Base-by-base conservation (phyloP, 2,329 filamentous ascomycete species). In the Polytolypa hystricis region DNA sequence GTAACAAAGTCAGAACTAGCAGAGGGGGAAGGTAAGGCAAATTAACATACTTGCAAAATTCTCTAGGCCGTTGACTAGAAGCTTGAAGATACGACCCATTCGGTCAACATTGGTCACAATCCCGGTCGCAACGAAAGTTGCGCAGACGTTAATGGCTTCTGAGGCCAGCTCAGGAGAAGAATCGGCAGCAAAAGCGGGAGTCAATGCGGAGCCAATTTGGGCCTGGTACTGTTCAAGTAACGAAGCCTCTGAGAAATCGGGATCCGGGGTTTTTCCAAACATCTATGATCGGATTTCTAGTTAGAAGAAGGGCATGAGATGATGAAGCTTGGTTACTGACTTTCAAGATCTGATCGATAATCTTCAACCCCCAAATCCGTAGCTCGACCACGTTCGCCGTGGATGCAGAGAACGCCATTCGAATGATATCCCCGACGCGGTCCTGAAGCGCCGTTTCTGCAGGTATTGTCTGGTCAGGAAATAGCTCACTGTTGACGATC, bases 51-150 rank as follows among this genome's bases (percentile, higher is more conserved):
- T 77, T 2, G 84, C 84, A 52, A 96, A 94, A 58, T 89, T 94
- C 51, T 96, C 89, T 1, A 98, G 70, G 0, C 87, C 87, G 29
- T 81, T 80, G 4, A 95, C 84, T 2, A 98, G 71, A 1, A 93
- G 81, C 63, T 95, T 96, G 39, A 98, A 71, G 36, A 98, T 98
- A 39, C 91, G 81, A 15, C 91, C 91, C 91, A 98, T 98, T n/a
- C 91, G 78, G 48, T 98, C 93, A 6, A 96, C 78, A 58, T 96
- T 91, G 0, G 86, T 95, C 6, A 98, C 91, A 38, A 98, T 96
- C 10, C 91, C 91, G 0, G 89, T 95, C 0, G 89, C 83, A 51
- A 98, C 93, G 60, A 98, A 98, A 1, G 84, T 86, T n/a, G 89
- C 91, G 52, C 91, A 98, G 5, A 98, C 91, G 51, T 93, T 93